Base-by-base conservation (phyloP, 2,329 filamentous ascomycete species). In the Cytospora mali region DNA sequence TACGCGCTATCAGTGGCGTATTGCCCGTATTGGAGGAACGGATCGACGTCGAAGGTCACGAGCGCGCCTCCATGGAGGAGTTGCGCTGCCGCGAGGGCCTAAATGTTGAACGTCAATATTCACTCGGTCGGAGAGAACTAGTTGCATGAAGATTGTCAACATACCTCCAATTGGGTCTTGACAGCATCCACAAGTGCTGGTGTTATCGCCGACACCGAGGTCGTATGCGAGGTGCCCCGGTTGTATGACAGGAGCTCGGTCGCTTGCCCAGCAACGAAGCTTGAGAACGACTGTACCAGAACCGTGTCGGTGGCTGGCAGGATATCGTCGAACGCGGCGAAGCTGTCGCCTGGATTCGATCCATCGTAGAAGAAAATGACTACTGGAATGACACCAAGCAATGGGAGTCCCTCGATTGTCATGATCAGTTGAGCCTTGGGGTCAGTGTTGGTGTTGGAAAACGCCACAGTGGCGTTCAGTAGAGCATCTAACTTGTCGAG, bases 291-390 rank as follows among this genome's bases (percentile, higher is more conserved):
- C 55, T 66, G 66, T 1, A 33, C 39, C 10, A 58, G 33, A n/a
- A 63, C 62, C 5, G 55, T 60, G 33, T 59, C 58, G 42, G 61
- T 33, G 10, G 62, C 29, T 11, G 63, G 33, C 0, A 56, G 39
- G 25, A 72, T 66, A 2, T 49, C 62, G 25, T 71, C 67, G 31
- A 70, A 74, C 14, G 67, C 39, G 48, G 66, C 60, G 29, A 74
- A 70, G 9, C 54, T 63, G 16, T 56, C 39, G 4, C 70, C 69
- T 33, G 68, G 68, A 6, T 62, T 53, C 0, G 72, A 70, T 4
- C 72, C 72, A 53, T 74, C 72, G 58, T 73, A 69, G 63, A 73
- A 73, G 35, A 69, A 64, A 3, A 73, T 53, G 3, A 67, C 63
- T 16, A 70, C 35, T 2, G 66, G 61, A 1, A 31, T 53, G 16